Percentiles rank a stretch among this genome's conserved stretches.
Conservation (phyloP, 2,329 filamentous ascomycete species). For the Trichoderma gracile region DNA sequence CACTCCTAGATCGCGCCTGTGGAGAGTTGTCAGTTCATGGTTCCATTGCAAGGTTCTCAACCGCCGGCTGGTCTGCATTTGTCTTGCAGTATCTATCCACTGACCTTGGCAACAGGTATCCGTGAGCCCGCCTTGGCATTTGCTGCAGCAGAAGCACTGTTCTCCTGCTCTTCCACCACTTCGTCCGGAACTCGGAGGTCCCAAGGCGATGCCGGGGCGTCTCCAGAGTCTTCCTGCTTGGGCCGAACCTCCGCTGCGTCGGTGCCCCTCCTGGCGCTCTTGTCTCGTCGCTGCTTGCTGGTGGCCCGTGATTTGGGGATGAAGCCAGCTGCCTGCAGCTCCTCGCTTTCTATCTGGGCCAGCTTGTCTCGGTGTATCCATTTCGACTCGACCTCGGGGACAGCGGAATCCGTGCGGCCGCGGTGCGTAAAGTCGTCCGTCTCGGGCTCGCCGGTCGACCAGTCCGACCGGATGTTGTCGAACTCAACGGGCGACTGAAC, state of each 20-base stretch:
- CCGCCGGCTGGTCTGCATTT: slow-evolving; percentile 53
- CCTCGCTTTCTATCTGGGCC: slow-evolving; percentile 76
- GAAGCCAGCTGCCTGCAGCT: slow-evolving; percentile 74
- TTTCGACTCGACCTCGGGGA: slow-evolving; percentile 59
- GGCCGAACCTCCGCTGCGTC: slow-evolving; percentile 38
- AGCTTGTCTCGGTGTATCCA: slow-evolving; percentile 89
- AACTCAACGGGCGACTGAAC: slow-evolving; percentile 33
- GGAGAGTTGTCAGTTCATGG: slow-evolving; percentile 46
- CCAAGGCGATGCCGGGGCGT: slow-evolving; percentile 56
- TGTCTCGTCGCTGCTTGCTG: slow-evolving; percentile 49
- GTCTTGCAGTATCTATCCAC: slow-evolving; percentile 62
- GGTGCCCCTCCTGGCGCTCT: slow-evolving; percentile 40
- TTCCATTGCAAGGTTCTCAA: slow-evolving; percentile 59
- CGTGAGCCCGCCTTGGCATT: slow-evolving; percentile 67
- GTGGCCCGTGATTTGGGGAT: slow-evolving; percentile 56
- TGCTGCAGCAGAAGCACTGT: slow-evolving; percentile 42
- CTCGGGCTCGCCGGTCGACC: slow-evolving; percentile 28
- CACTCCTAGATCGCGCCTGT: slow-evolving; percentile 69
- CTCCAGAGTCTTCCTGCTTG: slow-evolving; percentile 49
- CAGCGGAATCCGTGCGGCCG: slow-evolving; percentile 33
- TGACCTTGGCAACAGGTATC: slow-evolving; percentile 82
- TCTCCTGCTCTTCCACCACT: slow-evolving; percentile 61
- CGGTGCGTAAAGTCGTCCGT: slow-evolving; percentile 34
- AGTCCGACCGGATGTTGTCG: slow-evolving; percentile 29
- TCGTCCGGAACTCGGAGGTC: slow-evolving; percentile 78